A percentile compares a stretch with the other conserved stretches of the same genome.
Evolutionary conservation across 2,329 filamentous ascomycete species (phyloP).

Genomic region (Arthrobotrys entomopaga): DNA sequence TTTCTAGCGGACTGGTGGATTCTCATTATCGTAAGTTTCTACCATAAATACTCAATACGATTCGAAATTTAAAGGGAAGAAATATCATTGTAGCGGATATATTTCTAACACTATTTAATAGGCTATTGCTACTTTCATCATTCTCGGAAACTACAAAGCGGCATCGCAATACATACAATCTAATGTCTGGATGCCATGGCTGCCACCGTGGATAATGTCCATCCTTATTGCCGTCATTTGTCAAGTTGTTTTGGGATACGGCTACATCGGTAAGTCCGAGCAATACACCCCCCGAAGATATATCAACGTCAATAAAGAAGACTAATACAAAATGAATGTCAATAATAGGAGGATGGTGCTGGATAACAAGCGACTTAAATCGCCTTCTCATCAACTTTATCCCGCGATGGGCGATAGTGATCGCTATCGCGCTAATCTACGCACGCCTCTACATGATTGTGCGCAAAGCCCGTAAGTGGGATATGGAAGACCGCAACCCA

Average conservation of each 20-base stretch:
- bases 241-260: constrained; percentile 60
- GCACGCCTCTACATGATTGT: constrained; percentile 63
- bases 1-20: constrained; percentile 64
- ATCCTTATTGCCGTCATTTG: constrained; percentile 61
- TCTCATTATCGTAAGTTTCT: constrained; percentile 61
- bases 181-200: constrained; percentile 61
- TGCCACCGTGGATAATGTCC: constrained; percentile 62
- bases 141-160: constrained; percentile 62
- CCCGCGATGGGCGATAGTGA: constrained; percentile 63
- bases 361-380: constrained; percentile 63
- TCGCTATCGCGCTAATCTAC: constrained; percentile 62
- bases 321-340: background rate
- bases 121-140: constrained; percentile 63
- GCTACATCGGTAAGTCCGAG: constrained; percentile 60
- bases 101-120: constrained; percentile 5
- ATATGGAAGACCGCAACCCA: constrained; percentile 36
- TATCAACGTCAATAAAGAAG: background rate
- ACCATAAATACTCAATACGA: too few species aligned
- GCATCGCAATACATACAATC: constrained; percentile 62
- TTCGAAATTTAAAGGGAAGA: too few species aligned
- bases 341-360: constrained; percentile 60
- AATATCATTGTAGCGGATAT: too few species aligned
- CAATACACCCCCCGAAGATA: background rate
- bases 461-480: constrained; percentile 61
- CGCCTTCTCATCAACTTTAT: constrained; percentile 64